Percentiles rank a stretch among this genome's conserved stretches.
These are phyloP conservation scores for Colletotrichum sp. DNA, from an alignment of 2,329 filamentous ascomycete species.

Conservation along the genomic window DNA sequence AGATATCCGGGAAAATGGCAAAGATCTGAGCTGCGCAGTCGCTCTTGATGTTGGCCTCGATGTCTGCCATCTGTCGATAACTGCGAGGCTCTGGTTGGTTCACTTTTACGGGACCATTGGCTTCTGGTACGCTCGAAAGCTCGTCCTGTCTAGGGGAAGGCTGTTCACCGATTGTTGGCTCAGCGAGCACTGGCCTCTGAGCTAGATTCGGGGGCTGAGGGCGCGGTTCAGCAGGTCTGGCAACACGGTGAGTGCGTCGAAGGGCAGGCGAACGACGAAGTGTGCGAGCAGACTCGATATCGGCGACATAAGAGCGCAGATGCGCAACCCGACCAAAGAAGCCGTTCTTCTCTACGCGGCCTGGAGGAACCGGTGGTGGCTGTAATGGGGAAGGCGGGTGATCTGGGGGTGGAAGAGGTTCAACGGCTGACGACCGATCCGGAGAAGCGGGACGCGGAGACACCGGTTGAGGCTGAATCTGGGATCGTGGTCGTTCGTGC, in stretches of 20 bases:
- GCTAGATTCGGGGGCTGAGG: not conserved
- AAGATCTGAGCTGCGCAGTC: slow-evolving; percentile 34
- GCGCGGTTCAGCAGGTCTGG: not conserved
- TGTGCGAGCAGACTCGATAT: not conserved
- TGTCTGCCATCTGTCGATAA: not conserved
- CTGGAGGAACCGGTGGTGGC: not conserved
- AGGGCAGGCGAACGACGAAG: not conserved
- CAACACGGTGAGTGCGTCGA: not conserved
- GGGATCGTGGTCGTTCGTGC: not conserved
- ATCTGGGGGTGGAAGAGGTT: not conserved
- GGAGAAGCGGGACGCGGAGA: not conserved
- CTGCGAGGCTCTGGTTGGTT: no score
- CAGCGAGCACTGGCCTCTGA: not conserved
- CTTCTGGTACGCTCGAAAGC: no score
- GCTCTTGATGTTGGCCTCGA: slow-evolving; percentile 1
- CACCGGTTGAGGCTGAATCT: not conserved
- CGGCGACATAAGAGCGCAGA: not conserved
- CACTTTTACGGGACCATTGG: not conserved
- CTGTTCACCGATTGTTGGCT: not conserved
- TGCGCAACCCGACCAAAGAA: not conserved
- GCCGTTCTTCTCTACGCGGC: not conserved
- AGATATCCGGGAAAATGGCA: slow-evolving; percentile 51
- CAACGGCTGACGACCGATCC: not conserved
- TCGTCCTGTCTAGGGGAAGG: not conserved
- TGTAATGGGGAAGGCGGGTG: not conserved